phyloP scores from a whole-genome alignment of 805 yeast species.

The Candida loeiensis region DNA sequence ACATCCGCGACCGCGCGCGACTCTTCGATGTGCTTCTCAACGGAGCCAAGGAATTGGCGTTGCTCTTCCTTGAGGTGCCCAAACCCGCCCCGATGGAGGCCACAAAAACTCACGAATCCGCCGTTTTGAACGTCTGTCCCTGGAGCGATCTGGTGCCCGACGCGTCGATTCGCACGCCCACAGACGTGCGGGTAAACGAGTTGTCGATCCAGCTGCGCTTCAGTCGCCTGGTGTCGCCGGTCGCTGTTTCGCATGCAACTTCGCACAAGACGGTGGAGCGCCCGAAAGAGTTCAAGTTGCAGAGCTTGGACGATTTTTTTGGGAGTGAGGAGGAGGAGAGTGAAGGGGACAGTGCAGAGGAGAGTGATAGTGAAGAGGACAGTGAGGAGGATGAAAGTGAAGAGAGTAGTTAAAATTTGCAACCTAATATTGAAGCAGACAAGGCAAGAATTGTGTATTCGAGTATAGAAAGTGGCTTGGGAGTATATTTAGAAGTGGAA shows the following conservation, averaged over 20 bases:
- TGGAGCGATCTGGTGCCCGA: slow-evolving; percentile 46
- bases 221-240: slow-evolving; percentile 19
- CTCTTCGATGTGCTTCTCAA: slow-evolving; percentile 60
- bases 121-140: slow-evolving; percentile 28
- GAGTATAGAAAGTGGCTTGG: no score
- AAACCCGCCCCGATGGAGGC: slow-evolving; percentile 56
- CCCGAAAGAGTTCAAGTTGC: slow-evolving; percentile 50
- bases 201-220: slow-evolving; percentile 11
- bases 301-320: slow-evolving; percentile 85
- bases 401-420: not conserved
- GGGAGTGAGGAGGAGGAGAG: slow-evolving; percentile 32
- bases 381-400: slow-evolving; percentile 10
- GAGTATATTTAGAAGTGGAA: no score
- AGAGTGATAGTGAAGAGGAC: slow-evolving; percentile 5
- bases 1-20: slow-evolving; percentile 82
- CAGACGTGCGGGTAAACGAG: slow-evolving; percentile 11
- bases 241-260: slow-evolving; percentile 17
- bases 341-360: slow-evolving; percentile 15
- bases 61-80: slow-evolving; percentile 71
- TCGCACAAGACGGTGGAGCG: slow-evolving; percentile 17
- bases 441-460: no score
- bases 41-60: slow-evolving; percentile 53
- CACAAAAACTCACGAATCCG: not conserved
- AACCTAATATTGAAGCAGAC: no score
- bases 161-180: slow-evolving; percentile 29